phyloP scores from a whole-genome alignment of 176 grass and related monocot genomes.

The Chloris gayana region DNA sequence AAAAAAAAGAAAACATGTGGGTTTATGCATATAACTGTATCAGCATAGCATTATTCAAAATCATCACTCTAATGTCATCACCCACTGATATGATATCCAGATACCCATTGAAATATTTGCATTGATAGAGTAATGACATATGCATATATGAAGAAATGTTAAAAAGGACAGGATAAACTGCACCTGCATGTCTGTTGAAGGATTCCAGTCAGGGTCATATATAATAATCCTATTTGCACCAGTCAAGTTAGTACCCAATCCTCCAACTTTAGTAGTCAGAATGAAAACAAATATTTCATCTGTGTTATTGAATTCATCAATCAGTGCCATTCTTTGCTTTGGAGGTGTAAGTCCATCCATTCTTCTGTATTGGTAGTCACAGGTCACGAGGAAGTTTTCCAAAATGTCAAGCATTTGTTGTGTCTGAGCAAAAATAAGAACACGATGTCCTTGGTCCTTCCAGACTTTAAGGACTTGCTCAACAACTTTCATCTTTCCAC shows the following conservation, averaged over 20 bases:
- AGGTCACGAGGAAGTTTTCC: slow-evolving; percentile 59
- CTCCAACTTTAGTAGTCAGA: slow-evolving; percentile 95
- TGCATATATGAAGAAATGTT: slow-evolving; percentile 15
- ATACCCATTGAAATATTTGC: slow-evolving; percentile 14
- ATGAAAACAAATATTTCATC: slow-evolving; percentile 85
- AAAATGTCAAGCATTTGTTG: slow-evolving; percentile 99
- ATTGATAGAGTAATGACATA: neutral
- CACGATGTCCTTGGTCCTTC: slow-evolving; percentile 88
- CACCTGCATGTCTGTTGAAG: slow-evolving; percentile 98
- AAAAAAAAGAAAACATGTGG: neutral
- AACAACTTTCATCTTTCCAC: slow-evolving; percentile 94
- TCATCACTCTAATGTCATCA: slow-evolving; percentile 13
- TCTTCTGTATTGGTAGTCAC: slow-evolving; percentile 73
- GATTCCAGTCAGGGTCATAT: slow-evolving; percentile 97
- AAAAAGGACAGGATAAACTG: neutral
- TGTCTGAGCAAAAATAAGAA: slow-evolving; percentile 89
- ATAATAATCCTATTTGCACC: slow-evolving; percentile 87
- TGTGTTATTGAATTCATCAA: slow-evolving; percentile 93
- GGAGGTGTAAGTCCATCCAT: slow-evolving; percentile 95
- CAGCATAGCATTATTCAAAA: slow-evolving; percentile 9
- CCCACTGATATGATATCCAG: neutral
- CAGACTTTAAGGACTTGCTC: slow-evolving; percentile 85
- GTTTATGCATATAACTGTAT: slow-evolving; percentile 32
- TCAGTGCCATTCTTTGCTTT: slow-evolving; percentile 90
- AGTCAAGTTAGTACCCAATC: slow-evolving; percentile 89